Conservation (phyloP, 176 grass and related monocot species). For the Lolium perenne region DNA sequence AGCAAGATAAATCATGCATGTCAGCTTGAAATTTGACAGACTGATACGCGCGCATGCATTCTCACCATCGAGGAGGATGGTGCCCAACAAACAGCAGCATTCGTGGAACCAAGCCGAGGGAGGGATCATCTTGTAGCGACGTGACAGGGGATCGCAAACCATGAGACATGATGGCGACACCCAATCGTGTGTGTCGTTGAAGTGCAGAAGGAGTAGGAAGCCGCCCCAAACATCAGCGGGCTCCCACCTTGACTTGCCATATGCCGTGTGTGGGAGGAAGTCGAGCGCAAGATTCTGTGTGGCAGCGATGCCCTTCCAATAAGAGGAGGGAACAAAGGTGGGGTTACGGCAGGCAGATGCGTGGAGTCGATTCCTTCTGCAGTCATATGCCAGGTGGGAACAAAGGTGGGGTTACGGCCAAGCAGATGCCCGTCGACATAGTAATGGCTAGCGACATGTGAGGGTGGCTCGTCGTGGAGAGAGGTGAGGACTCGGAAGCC, state of each 20-base stretch:
- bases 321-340: not conserved
- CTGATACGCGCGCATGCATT: no score
- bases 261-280: not conserved
- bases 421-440: no score
- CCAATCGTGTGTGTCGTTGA: no score
- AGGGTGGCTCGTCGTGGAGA: not conserved
- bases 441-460: not conserved
- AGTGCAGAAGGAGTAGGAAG: not conserved
- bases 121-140: no score
- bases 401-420: not conserved
- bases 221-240: not conserved
- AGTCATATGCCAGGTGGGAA: not conserved
- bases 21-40: no score
- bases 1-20: no score
- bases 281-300: not conserved
- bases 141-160: no score
- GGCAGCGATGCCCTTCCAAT: not conserved
- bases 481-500: not conserved
- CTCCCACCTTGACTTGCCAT: not conserved
- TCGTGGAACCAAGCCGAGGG: no score
- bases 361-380: no score
- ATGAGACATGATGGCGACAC: no score
- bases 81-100: no score
- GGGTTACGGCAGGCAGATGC: not conserved
- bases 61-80: no score